These are phyloP conservation scores for Tripterygium wilfordii DNA, from an alignment of 177 flowering plant genomes.

Conservation along the genomic window DNA sequence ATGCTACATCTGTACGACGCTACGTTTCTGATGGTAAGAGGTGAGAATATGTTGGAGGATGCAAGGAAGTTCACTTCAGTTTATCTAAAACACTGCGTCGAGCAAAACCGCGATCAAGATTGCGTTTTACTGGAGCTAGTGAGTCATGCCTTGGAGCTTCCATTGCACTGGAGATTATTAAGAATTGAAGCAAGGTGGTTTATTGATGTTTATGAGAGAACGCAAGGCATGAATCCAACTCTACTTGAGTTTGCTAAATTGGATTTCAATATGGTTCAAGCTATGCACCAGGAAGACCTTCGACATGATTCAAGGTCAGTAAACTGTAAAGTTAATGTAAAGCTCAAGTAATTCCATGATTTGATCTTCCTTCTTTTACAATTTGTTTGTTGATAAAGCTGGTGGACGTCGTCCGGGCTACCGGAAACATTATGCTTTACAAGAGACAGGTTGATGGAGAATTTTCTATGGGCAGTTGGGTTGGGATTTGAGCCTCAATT, in stretches of 20 bases:
- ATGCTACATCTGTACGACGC: conserved; percentile 23
- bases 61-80: conserved; percentile 15
- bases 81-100: conserved; percentile 7
- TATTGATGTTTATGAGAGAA: conserved; percentile 22
- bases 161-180: conserved; percentile 29
- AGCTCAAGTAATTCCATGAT: not conserved
- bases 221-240: conserved; percentile 10
- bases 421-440: conserved; percentile 3
- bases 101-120: not conserved
- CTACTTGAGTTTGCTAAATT: conserved; percentile 36
- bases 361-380: not conserved
- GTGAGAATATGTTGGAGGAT: conserved; percentile 12
- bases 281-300: conserved; percentile 24
- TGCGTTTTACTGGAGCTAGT: conserved; percentile 4
- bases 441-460: conserved; percentile 5
- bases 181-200: conserved; percentile 35
- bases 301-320: conserved; percentile 20
- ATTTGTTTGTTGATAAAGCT: conserved; percentile 6
- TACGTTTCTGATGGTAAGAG: conserved; percentile 7
- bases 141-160: conserved; percentile 32
- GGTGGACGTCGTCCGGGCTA: conserved; percentile 12
- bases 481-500: conserved; percentile 1
- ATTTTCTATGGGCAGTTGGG: conserved; percentile 13
- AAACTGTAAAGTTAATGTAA: not conserved
- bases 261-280: conserved; percentile 39